A percentile compares a stretch with the other conserved stretches of the same genome.
These are phyloP conservation scores for Pythium folliculosum DNA, from an alignment of 352 stramenopile species.

Conservation along the genomic window DNA sequence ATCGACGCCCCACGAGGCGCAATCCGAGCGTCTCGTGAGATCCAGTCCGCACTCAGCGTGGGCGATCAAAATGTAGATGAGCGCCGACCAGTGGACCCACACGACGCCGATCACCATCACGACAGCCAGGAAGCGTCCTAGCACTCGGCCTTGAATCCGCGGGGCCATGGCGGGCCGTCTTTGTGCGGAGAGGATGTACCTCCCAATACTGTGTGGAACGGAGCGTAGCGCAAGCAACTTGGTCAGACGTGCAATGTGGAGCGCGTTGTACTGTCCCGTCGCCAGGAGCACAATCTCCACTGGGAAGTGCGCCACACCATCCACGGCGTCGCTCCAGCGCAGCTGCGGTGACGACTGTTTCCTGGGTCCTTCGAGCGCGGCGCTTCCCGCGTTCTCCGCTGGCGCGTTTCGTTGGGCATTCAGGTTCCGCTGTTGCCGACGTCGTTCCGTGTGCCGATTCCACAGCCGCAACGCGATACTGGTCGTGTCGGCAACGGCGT, in stretches of 20 bases:
- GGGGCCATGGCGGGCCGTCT: neutral
- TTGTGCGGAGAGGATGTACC: slow-evolving; percentile 11
- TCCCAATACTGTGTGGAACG: slow-evolving; percentile 1
- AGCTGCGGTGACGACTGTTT: no score
- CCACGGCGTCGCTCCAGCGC: neutral
- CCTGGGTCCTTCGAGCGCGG: no score
- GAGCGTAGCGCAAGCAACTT: slow-evolving; percentile 19
- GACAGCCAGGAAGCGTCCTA: slow-evolving; percentile 11
- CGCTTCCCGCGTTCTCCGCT: neutral
- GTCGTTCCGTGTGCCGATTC: neutral
- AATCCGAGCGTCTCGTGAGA: slow-evolving; percentile 6
- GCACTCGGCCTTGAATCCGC: slow-evolving; percentile 7
- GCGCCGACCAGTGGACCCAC: slow-evolving; percentile 29
- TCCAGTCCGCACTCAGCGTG: slow-evolving; percentile 22
- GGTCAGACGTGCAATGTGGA: slow-evolving; percentile 24
- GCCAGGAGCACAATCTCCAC: slow-evolving; percentile 27
- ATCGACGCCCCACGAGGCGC: slow-evolving; percentile 20
- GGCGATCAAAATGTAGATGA: slow-evolving; percentile 29
- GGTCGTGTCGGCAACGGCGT: slow-evolving; percentile 25
- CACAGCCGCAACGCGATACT: slow-evolving; percentile 11
- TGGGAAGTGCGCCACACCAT: slow-evolving; percentile 18
- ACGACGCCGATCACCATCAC: slow-evolving; percentile 22
- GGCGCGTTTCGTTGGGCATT: neutral
- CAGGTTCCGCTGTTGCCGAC: neutral
- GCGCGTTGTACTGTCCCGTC: slow-evolving; percentile 20